Base-by-base conservation (phyloP, 75 land plant species). In the Picea glauca region DNA sequence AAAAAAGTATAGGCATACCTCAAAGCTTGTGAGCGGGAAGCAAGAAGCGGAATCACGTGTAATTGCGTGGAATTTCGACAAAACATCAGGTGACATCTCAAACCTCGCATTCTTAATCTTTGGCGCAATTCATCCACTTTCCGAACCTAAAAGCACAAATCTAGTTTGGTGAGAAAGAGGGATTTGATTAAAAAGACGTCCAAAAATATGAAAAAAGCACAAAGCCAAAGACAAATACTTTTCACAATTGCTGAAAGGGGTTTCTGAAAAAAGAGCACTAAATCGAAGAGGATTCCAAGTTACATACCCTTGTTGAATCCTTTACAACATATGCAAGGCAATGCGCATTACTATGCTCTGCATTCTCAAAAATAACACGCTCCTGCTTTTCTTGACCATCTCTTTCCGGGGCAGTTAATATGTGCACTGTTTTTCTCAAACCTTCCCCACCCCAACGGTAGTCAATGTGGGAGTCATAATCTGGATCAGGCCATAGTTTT, bases 371-470 rank as follows among this genome's bases (percentile, higher is more conserved):
- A 62, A 92, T 80, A 31, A 78, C 46, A 56, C 64, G 61, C n/a
- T 63, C 14, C 23, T 80, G 43, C 13, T 81, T 66, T 43, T 64
- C 23, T 30, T 31, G 77, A 14, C 70, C 60, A 66, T 73, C 60
- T 31, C 70, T 75, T 56, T 89, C 86, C 8, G 62, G 40, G 23
- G 91, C 65, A 87, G 88, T 86, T 30, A 93, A 62, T 63, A 89
- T 90, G 50, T 43, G 59, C 46, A 93, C 80, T 20, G 96, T 89
- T 62, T 85, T 92, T 81, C 81, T 88, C 43, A 92, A 76, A 0
- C 92, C 96, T n/a, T 92, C 94, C 33, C 35, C 76, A n/a, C 89
- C 94, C 96, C 96, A 93, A 8, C 94, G 92, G 56, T 93, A 93
- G 11, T 90, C 94, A 65, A 93, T 93, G 67, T 93, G 96, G 7